Evolutionary conservation across 164 flowering plant genomes (phyloP).

Genomic region (Aristolochia contorta): DNA sequence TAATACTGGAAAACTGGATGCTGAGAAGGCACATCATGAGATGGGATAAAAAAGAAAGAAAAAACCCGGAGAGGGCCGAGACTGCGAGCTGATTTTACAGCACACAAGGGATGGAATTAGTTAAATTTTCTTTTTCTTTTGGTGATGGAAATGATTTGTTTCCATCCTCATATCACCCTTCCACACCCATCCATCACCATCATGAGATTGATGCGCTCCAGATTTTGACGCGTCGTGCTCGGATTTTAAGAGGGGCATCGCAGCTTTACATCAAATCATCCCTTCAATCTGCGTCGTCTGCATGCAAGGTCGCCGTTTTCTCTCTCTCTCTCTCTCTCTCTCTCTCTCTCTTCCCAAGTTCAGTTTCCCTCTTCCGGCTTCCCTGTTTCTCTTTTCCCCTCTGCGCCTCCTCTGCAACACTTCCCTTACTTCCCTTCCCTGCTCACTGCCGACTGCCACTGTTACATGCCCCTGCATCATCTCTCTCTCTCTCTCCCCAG

Average conservation of each 20-base stretch:
- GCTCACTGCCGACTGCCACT: too few species aligned
- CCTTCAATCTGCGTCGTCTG: slow-evolving; percentile 31
- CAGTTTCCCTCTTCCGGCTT: not conserved
- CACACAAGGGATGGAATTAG: slow-evolving; percentile 11
- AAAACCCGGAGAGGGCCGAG: too few species aligned
- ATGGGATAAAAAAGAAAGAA: not conserved
- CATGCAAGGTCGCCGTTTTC: slow-evolving; percentile 1
- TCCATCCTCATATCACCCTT: slow-evolving; percentile 11
- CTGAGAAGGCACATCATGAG: not conserved
- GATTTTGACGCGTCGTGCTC: slow-evolving; percentile 52
- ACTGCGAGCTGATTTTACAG: slow-evolving; percentile 5
- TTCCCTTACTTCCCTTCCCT: too few species aligned
- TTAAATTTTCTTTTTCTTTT: slow-evolving; percentile 12
- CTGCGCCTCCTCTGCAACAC: too few species aligned
- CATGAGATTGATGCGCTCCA: slow-evolving; percentile 25
- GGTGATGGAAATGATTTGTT: slow-evolving; percentile 17
- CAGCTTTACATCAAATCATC: slow-evolving; percentile 48
- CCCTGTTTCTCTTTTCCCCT: too few species aligned
- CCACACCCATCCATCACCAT: slow-evolving; percentile 29
- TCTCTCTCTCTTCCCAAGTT: too few species aligned
- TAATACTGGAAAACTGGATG: too few species aligned
- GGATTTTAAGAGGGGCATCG: slow-evolving; percentile 27
- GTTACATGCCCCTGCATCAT: too few species aligned
- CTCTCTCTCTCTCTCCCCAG: not conserved
- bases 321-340: not conserved